A percentile compares a stretch with the other conserved stretches of the same genome.
These are phyloP conservation scores for Linum lewisii DNA, from an alignment of 345 rosid genomes.

Conservation along the genomic window DNA sequence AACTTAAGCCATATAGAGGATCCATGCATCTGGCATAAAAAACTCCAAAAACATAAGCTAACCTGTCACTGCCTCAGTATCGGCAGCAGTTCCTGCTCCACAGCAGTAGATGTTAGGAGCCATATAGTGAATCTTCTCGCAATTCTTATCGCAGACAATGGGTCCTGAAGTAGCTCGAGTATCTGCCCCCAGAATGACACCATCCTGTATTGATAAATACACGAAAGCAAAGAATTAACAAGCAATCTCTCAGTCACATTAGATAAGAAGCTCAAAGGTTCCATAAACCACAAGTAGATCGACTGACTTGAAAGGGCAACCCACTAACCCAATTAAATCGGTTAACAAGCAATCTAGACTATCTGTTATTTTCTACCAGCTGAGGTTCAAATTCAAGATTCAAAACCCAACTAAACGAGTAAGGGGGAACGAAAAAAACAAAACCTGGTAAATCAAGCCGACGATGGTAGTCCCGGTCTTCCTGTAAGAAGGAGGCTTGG, in stretches of 20 bases:
- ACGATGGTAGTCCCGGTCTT: constrained; percentile 98
- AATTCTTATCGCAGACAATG: constrained; percentile 95
- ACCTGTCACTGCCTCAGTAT: constrained; percentile 98
- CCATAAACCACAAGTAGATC: not conserved
- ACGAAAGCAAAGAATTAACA: not conserved
- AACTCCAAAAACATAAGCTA: not conserved
- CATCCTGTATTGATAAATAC: constrained; percentile 36
- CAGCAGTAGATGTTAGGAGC: constrained; percentile 96
- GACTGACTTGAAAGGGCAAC: not conserved
- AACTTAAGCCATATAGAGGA: not conserved
- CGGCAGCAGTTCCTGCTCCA: constrained; percentile 98
- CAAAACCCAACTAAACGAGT: not conserved
- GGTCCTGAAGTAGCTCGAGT: constrained; percentile 91
- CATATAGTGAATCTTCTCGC: constrained; percentile 97
- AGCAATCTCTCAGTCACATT: not conserved
- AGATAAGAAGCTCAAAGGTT: not conserved
- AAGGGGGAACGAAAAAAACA: not conserved
- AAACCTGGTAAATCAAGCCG: constrained; percentile 70
- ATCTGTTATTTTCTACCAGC: not conserved
- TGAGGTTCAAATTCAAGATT: not conserved
- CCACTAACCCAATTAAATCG: not conserved
- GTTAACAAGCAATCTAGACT: not conserved
- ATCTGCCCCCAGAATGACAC: constrained; percentile 92
- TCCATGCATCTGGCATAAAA: not conserved
- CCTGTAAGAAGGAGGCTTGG: constrained; percentile 48